These are phyloP conservation scores for Verticillium alfalfae DNA, from an alignment of 2,329 filamentous ascomycete genomes.

Conservation along the genomic window DNA sequence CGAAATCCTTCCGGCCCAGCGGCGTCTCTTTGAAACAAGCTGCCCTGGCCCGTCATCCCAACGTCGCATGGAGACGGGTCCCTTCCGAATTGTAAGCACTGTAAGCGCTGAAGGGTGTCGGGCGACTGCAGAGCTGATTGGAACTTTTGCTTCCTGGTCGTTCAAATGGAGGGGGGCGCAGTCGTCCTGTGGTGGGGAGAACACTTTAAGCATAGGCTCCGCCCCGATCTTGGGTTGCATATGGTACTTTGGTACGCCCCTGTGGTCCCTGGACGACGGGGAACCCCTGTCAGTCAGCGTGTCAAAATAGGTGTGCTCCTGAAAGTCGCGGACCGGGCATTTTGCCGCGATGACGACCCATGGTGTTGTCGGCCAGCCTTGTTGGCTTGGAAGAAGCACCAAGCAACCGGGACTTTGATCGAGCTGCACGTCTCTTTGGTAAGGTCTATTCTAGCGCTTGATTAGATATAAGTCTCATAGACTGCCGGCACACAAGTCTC, in stretches of 20 bases:
- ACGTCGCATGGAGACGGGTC: neutral
- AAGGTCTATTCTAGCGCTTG: neutral
- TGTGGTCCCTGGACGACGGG: neutral
- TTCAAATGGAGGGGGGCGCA: neutral
- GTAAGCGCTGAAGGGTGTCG: neutral
- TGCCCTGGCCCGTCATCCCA: neutral
- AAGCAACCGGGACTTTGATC: neutral
- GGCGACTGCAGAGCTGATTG: neutral
- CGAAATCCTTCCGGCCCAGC: neutral
- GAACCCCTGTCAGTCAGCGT: neutral
- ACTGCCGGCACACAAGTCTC: neutral
- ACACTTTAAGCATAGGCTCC: neutral
- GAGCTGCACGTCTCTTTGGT: neutral
- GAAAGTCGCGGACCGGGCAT: neutral
- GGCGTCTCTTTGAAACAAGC: neutral
- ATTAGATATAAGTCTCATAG: neutral
- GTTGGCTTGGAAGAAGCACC: neutral
- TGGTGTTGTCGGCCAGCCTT: neutral
- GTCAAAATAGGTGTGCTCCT: neutral
- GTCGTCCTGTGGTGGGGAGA: neutral
- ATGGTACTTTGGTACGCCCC: neutral
- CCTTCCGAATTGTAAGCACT: neutral
- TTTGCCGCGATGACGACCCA: neutral
- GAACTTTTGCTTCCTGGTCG: neutral
- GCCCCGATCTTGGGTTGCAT: neutral